These are phyloP conservation scores for Physaria fendleri DNA, from an alignment of 345 rosid genomes.

Conservation along the genomic window DNA sequence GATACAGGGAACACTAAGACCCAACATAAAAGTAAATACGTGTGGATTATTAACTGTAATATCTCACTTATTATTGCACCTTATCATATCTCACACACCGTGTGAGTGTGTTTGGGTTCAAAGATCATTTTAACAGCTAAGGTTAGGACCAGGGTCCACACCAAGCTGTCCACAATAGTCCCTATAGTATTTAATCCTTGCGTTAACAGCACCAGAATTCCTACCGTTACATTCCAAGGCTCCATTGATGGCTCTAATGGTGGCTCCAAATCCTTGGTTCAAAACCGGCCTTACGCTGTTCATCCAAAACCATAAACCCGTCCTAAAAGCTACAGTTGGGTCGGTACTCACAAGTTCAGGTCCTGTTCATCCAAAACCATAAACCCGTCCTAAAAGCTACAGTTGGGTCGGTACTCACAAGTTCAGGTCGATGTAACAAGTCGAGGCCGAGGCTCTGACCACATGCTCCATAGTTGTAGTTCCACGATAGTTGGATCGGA, in stretches of 20 bases:
- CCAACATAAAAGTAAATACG: too few species aligned
- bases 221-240: constrained; percentile 1
- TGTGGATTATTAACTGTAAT: too few species aligned
- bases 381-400: neutral
- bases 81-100: neutral
- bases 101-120: neutral
- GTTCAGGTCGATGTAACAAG: neutral
- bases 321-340: neutral
- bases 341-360: neutral
- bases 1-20: too few species aligned
- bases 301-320: neutral
- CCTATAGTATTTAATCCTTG: neutral
- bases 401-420: neutral
- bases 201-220: neutral
- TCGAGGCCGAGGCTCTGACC: neutral
- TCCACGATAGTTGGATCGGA: too few species aligned
- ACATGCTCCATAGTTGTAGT: too few species aligned
- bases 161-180: constrained; percentile 4
- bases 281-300: neutral
- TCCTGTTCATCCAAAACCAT: neutral
- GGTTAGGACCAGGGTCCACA: constrained; percentile 2
- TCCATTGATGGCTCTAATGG: constrained; percentile 1
- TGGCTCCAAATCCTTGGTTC: constrained; percentile 15
- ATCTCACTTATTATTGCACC: neutral
- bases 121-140: neutral